Percentiles rank a stretch among this genome's conserved stretches.
phyloP scores from a whole-genome alignment of 2,329 filamentous ascomycete species.

The Eutypella sp. region DNA sequence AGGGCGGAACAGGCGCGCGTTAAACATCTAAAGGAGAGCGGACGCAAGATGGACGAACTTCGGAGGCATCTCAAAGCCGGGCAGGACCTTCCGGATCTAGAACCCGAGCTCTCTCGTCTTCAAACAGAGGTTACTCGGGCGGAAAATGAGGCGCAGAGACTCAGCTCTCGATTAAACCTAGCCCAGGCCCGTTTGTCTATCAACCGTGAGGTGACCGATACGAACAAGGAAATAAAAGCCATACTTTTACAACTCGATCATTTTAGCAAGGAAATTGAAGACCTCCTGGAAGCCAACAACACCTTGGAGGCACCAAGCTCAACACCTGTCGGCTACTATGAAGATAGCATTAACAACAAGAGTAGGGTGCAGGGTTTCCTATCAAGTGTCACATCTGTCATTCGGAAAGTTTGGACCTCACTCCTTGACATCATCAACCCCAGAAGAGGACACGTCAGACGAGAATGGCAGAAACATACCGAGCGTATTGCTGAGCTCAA shows the following conservation, averaged over 20 bases:
- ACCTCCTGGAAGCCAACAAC: constrained; percentile 2
- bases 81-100: constrained; percentile 1
- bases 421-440: neutral
- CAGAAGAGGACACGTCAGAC: neutral
- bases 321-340: neutral
- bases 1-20: constrained; percentile 1
- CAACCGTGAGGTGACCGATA: constrained; percentile 2
- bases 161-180: constrained; percentile 3
- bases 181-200: constrained; percentile 7
- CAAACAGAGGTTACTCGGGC: constrained; percentile 2
- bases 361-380: constrained; percentile 1
- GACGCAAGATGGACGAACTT: neutral
- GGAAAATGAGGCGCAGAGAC: constrained; percentile 4
- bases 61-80: neutral
- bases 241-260: neutral
- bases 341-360: neutral
- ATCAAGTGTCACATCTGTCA: neutral
- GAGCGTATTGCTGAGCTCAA: neutral
- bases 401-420: constrained; percentile 1
- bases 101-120: neutral
- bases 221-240: neutral
- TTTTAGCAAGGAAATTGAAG: neutral
- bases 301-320: constrained; percentile 2
- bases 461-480: constrained; percentile 1
- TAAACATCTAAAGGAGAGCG: neutral